Conservation (phyloP, 495 filamentous ascomycete genomes). For the Penicillium lagena region DNA sequence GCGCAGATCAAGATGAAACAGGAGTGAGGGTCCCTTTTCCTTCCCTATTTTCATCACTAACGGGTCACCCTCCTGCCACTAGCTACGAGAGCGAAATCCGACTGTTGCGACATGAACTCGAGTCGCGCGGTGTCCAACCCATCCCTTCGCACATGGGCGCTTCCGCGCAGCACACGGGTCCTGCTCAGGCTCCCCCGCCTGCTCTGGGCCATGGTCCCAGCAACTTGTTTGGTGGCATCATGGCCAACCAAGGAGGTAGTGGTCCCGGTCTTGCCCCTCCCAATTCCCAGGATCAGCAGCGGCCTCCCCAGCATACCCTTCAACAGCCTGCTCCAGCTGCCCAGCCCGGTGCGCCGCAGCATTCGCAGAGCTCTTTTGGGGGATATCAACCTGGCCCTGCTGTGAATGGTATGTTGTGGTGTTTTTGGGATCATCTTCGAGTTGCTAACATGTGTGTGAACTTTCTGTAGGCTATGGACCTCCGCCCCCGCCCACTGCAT, state of each 20-base stretch:
- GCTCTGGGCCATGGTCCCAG: conserved; percentile 85
- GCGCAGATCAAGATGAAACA: conserved; percentile 77
- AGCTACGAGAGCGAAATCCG: conserved; percentile 93
- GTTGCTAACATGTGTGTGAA: conserved; percentile 20
- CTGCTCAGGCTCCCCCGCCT: conserved; percentile 75
- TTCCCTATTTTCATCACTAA: not conserved
- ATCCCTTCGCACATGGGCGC: conserved; percentile 55
- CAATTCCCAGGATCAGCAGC: conserved; percentile 56
- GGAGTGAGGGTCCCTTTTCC: conserved; percentile 55
- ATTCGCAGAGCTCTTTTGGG: conserved; percentile 50
- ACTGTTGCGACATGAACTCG: conserved; percentile 80
- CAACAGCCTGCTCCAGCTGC: conserved; percentile 54
- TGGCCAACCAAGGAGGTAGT: conserved; percentile 83
- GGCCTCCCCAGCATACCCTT: conserved; percentile 51
- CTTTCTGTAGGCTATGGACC: conserved; percentile 49
- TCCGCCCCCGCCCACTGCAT: conserved; percentile 76
- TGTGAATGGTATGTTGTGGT: conserved; percentile 56
- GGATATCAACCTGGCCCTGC: conserved; percentile 57
- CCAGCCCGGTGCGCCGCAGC: conserved; percentile 58
- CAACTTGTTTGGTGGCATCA: conserved; percentile 91
- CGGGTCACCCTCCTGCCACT: conserved; percentile 1
- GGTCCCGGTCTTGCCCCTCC: conserved; percentile 85
- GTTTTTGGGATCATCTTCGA: conserved; percentile 8
- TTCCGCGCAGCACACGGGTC: conserved; percentile 66
- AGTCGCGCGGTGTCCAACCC: conserved; percentile 71